A percentile compares a stretch with the other conserved stretches of the same genome.
phyloP scores from a whole-genome alignment of 1,284 basidiomycete genomes.

The Pterula multifida region DNA sequence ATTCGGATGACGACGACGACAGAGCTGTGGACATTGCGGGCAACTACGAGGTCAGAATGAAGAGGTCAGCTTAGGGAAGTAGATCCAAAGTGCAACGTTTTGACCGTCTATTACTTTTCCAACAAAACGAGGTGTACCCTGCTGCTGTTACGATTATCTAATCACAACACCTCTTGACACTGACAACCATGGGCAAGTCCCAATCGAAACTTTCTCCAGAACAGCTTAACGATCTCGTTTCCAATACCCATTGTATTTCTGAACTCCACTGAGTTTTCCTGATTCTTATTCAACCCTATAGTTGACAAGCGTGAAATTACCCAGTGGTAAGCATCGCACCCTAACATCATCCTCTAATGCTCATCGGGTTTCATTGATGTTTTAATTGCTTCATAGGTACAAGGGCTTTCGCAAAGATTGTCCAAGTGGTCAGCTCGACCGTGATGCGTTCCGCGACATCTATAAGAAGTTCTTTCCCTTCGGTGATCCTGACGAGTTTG shows the following conservation, averaged over 20 bases:
- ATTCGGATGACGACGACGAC: background rate
- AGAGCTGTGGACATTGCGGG: background rate
- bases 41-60: background rate
- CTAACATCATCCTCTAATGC: slow-evolving; percentile 1
- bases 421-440: slow-evolving; percentile 93
- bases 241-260: slow-evolving; percentile 87
- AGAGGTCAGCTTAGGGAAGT: background rate
- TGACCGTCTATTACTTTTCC: background rate
- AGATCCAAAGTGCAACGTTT: background rate
- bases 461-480: slow-evolving; percentile 99
- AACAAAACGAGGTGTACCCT: slow-evolving; percentile 1
- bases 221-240: slow-evolving; percentile 92
- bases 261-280: slow-evolving; percentile 12
- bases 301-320: slow-evolving; percentile 99
- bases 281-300: slow-evolving; percentile 23
- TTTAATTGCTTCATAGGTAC: slow-evolving; percentile 50
- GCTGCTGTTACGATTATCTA: background rate
- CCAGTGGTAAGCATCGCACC: slow-evolving; percentile 62
- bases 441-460: slow-evolving; percentile 93
- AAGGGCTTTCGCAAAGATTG: slow-evolving; percentile 99
- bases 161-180: slow-evolving; percentile 7
- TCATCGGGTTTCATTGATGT: slow-evolving; percentile 8
- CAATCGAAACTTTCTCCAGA: slow-evolving; percentile 95
- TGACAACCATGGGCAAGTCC: slow-evolving; percentile 78
- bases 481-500: slow-evolving; percentile 94